Conservation (phyloP, 1,284 basidiomycete species). For the Marasmius tenuissimus region DNA sequence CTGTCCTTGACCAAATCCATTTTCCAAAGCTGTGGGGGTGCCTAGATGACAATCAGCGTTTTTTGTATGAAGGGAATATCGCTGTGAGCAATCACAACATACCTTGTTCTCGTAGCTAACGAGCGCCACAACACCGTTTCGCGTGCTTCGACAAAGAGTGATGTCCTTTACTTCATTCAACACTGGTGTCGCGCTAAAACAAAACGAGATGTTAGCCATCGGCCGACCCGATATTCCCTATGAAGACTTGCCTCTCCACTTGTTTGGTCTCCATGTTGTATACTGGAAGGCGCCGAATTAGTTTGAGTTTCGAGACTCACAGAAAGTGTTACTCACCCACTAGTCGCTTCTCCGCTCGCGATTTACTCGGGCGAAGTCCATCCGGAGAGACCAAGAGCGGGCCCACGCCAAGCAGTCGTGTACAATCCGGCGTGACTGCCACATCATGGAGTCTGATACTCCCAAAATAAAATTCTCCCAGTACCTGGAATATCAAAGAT, state of each 20-base stretch:
- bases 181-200: slow-evolving; percentile 53
- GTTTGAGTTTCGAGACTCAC: not conserved
- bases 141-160: slow-evolving; percentile 50
- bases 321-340: slow-evolving; percentile 48
- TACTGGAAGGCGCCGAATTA: slow-evolving; percentile 38
- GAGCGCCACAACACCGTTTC: slow-evolving; percentile 59
- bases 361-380: slow-evolving; percentile 72
- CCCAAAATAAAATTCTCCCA: slow-evolving; percentile 63
- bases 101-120: slow-evolving; percentile 77
- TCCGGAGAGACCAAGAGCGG: slow-evolving; percentile 60
- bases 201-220: not conserved
- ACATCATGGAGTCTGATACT: slow-evolving; percentile 72
- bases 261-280: slow-evolving; percentile 67
- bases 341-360: slow-evolving; percentile 73
- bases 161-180: slow-evolving; percentile 77
- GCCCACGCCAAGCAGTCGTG: slow-evolving; percentile 69
- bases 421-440: slow-evolving; percentile 66
- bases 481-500: slow-evolving; percentile 34
- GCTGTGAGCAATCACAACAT: slow-evolving; percentile 4
- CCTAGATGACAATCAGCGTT: slow-evolving; percentile 36
- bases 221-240: not conserved
- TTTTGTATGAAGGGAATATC: slow-evolving; percentile 1
- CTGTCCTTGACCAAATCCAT: slow-evolving; percentile 62
- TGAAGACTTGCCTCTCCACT: slow-evolving; percentile 60
- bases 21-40: slow-evolving; percentile 80